Conservation (phyloP, 331 rosid genomes). For the Erythrophleum ivorense region DNA sequence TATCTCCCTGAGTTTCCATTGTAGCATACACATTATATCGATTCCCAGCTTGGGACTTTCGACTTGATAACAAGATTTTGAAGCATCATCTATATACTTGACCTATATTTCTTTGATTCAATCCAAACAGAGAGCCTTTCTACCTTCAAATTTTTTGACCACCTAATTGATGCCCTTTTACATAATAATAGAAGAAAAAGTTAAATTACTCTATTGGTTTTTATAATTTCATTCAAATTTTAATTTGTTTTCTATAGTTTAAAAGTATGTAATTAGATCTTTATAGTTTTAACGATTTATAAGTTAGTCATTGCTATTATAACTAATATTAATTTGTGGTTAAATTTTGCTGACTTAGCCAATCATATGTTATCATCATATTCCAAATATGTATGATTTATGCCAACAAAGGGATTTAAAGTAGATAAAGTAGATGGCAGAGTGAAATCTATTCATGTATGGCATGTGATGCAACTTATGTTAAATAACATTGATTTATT, state of each 20-base stretch:
- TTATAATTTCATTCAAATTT: background rate
- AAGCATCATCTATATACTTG: background rate
- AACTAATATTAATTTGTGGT: background rate
- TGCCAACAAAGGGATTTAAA: background rate
- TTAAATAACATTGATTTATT: background rate
- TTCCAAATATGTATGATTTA: background rate
- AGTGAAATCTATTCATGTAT: background rate
- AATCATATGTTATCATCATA: background rate
- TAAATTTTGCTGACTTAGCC: background rate
- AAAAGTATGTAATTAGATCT: background rate
- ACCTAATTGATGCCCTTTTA: background rate
- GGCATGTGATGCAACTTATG: background rate
- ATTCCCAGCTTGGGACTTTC: background rate
- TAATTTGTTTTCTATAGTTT: background rate
- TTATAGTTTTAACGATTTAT: background rate
- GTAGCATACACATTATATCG: background rate
- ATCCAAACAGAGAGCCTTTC: background rate
- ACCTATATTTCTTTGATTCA: slow-evolving; percentile 3
- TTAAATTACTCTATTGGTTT: background rate
- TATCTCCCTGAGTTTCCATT: background rate
- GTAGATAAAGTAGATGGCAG: background rate
- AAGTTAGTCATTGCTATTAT: background rate
- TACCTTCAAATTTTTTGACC: background rate
- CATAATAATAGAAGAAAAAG: background rate
- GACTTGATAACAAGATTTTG: background rate